Evolutionary conservation across 2,329 filamentous ascomycete species (phyloP), one percentile per base, ranked within the genome.

Genomic region (Ophiostoma sp.): DNA sequence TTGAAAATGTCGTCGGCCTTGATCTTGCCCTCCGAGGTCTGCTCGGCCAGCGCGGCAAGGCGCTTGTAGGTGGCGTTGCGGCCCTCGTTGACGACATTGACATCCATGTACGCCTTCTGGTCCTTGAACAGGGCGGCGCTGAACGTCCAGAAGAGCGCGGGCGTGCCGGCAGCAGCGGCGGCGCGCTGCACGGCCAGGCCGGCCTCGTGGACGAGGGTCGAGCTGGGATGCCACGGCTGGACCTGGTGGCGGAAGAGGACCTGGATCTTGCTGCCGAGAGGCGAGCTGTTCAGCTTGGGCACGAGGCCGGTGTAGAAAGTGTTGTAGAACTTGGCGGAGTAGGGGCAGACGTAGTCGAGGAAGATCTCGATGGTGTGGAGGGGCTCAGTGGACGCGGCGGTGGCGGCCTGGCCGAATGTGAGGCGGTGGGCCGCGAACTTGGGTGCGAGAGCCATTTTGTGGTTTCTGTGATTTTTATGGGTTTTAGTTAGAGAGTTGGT

Each of bases 221-320:
- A 93, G 27, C 90, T 93, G 1, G 94, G 94, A 81, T 98, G 94
- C 94, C 94, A 97, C 17, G 93, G 93, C 82, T 97, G 93, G 76
- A 97, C 87, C 78, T 97, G 93, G 78, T 94, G 94, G 67, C 94
- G 90, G 83, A 97, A 92, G 76, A 98, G 86, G 75, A 96, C 83
- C 75, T 91, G 85, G 2, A 97, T 81, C 72, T 84, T 84, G 68
- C 65, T 48, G 72, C 82, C 74, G 17, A 82, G 78, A 6, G 41
- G 41, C 27, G 41, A 52, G 78, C 82, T 83, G 33, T 81, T 75
- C 75, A 96, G 83, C 67, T 86, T 78, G 0, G 91, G 89, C 72
- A 87, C 82, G 71, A 96, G 86, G 39, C 83, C 80, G 71, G 79
- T 82, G 80, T 90, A 89, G 75, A 97, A 81, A 1, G 91, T 94